A percentile compares a stretch with the other conserved stretches of the same genome.
Evolutionary conservation across 495 filamentous ascomycete genomes (phyloP).

Genomic region (Geopyxis carbonaria): DNA sequence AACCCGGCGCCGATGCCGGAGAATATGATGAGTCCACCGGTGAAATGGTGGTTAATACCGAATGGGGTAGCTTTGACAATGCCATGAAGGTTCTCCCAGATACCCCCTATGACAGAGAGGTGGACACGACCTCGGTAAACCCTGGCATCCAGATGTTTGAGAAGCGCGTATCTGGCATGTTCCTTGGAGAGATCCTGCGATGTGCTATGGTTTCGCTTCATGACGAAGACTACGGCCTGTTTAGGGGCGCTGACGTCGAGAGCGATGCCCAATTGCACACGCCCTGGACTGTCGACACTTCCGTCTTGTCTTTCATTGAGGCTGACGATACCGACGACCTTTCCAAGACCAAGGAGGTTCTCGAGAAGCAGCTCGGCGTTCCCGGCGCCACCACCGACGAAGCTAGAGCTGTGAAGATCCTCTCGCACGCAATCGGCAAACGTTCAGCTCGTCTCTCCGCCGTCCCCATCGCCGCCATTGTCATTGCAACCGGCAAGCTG

Average conservation of each 20-base stretch:
- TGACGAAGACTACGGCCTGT: constrained; percentile 13
- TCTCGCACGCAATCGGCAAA: constrained; percentile 69
- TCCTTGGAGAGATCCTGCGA: constrained; percentile 84
- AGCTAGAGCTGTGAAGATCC: constrained; percentile 59
- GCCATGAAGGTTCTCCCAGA: constrained; percentile 67
- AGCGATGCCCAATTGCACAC: constrained; percentile 48
- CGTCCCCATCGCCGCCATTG: constrained; percentile 65
- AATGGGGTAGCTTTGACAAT: constrained; percentile 98
- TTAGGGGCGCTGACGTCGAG: constrained; percentile 17
- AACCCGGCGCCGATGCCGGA: constrained; percentile 24
- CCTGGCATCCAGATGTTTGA: constrained; percentile 98
- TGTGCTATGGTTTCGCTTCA: constrained; percentile 50
- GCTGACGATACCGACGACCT: constrained; percentile 51
- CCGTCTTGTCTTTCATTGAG: constrained; percentile 63
- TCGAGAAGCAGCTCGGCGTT: constrained; percentile 58
- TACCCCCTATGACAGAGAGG: constrained; percentile 61
- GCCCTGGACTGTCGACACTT: constrained; percentile 81
- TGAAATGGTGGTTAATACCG: constrained; percentile 93
- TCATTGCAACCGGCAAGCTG: constrained; percentile 57
- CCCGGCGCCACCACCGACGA: constrained; percentile 45
- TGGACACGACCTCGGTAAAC: constrained; percentile 71
- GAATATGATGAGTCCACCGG: constrained; percentile 69
- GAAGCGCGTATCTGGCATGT: constrained; percentile 96
- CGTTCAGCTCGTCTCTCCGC: constrained; percentile 80
- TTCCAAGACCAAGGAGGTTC: constrained; percentile 49